Evolutionary conservation across 345 rosid genomes (phyloP).

Genomic region (Lenwebbia sp.): DNA sequence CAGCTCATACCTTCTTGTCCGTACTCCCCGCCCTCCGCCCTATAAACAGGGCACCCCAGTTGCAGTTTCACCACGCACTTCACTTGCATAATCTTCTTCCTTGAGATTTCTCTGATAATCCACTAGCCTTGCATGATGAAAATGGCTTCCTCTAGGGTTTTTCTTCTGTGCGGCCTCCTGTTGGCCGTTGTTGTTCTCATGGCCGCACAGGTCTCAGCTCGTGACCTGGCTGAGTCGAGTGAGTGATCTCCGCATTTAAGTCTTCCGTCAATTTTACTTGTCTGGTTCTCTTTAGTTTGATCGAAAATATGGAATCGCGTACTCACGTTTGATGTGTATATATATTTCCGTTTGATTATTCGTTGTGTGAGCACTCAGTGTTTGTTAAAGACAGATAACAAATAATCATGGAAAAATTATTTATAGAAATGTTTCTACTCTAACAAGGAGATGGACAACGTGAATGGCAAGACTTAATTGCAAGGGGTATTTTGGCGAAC

Average conservation of each 20-base stretch:
- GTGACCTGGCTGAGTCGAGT: constrained; percentile 4
- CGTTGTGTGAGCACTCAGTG: not conserved
- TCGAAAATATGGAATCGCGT: no score
- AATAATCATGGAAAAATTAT: not conserved
- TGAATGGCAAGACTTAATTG: no score
- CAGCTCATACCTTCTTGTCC: not conserved
- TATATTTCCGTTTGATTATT: not conserved
- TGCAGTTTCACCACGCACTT: not conserved
- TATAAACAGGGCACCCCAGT: not conserved
- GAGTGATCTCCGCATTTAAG: not conserved
- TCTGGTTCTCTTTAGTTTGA: not conserved
- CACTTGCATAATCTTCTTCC: not conserved
- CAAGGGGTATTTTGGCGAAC: not conserved
- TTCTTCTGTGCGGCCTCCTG: not conserved
- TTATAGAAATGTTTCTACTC: not conserved
- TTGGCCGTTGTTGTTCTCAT: not conserved
- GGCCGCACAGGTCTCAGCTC: constrained; percentile 5
- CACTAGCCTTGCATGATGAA: not conserved
- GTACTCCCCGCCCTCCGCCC: not conserved
- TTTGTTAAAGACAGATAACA: not conserved
- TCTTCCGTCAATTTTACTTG: not conserved
- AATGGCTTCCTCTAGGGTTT: not conserved
- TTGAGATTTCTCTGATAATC: not conserved
- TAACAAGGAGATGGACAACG: not conserved
- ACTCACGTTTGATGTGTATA: no score